Evolutionary conservation across 768 basidiomycete species (phyloP).

Genomic region (Leucocoprinus leucothites): DNA sequence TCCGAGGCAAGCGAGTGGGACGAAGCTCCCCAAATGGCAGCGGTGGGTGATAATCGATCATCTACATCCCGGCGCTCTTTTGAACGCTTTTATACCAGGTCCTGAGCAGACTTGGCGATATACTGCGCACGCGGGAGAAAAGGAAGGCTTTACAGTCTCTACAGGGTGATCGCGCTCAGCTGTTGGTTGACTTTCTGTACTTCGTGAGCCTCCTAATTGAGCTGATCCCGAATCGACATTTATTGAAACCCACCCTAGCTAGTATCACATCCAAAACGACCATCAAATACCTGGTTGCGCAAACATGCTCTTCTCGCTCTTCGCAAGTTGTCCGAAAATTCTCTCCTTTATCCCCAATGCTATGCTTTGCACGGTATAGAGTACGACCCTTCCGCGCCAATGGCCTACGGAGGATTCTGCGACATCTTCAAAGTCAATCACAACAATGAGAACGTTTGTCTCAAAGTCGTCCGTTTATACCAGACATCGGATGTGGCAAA

Average conservation of each 20-base stretch:
- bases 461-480: slow-evolving; percentile 15
- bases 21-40: too few relatives aligned
- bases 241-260: too few relatives aligned
- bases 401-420: slow-evolving; percentile 22
- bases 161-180: slow-evolving; percentile 5
- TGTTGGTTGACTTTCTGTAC: slow-evolving; percentile 15
- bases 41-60: too few relatives aligned
- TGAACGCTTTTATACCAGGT: too few relatives aligned
- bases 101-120: too few relatives aligned
- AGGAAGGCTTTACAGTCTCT: slow-evolving; percentile 14
- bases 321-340: slow-evolving; percentile 19
- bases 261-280: too few relatives aligned
- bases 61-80: too few relatives aligned
- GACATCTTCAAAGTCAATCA: slow-evolving; percentile 25
- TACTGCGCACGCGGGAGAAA: too few relatives aligned
- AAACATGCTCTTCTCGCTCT: neutral
- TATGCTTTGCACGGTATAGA: slow-evolving; percentile 19
- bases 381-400: slow-evolving; percentile 8
- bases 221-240: too few relatives aligned
- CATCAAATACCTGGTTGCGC: neutral
- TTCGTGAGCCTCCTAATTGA: slow-evolving; percentile 11
- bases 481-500: too few relatives aligned
- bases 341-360: slow-evolving; percentile 25
- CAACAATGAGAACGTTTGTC: slow-evolving; percentile 18
- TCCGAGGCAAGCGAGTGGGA: too few relatives aligned